phyloP scores from a whole-genome alignment of 2,329 filamentous ascomycete species.

The Sclerotinia minor region DNA sequence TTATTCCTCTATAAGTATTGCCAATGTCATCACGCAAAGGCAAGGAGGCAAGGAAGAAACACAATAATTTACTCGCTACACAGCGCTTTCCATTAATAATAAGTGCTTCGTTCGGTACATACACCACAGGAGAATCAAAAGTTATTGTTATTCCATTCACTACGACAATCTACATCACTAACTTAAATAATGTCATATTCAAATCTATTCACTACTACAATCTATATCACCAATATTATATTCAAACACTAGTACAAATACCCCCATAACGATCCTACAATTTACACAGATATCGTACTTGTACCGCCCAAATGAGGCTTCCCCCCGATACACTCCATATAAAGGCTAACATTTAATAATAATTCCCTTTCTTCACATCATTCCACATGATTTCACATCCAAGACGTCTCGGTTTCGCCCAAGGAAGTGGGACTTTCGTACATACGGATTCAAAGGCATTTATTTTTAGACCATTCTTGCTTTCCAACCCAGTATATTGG shows the following conservation, averaged over 20 bases:
- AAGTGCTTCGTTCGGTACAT: neutral
- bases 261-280: neutral
- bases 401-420: slow-evolving; percentile 16
- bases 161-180: neutral
- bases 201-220: neutral
- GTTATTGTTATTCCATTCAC: neutral
- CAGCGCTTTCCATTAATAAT: neutral
- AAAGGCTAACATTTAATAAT: neutral
- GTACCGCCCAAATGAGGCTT: neutral
- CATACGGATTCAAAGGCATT: slow-evolving; percentile 18
- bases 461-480: slow-evolving; percentile 23
- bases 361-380: slow-evolving; percentile 11
- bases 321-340: neutral
- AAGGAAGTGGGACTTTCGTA: slow-evolving; percentile 5
- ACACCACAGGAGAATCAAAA: neutral
- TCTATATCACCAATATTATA: neutral
- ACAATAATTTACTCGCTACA: neutral
- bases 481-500: neutral
- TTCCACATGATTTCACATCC: slow-evolving; percentile 14
- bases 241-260: neutral
- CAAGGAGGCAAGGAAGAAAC: neutral
- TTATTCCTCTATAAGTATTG: neutral
- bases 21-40: neutral
- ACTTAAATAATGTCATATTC: neutral
- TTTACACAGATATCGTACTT: neutral